Percentiles rank a stretch among this genome's conserved stretches.
Evolutionary conservation across 306 rosid species (phyloP).

Genomic region (Psophocarpus tetragonolobus): DNA sequence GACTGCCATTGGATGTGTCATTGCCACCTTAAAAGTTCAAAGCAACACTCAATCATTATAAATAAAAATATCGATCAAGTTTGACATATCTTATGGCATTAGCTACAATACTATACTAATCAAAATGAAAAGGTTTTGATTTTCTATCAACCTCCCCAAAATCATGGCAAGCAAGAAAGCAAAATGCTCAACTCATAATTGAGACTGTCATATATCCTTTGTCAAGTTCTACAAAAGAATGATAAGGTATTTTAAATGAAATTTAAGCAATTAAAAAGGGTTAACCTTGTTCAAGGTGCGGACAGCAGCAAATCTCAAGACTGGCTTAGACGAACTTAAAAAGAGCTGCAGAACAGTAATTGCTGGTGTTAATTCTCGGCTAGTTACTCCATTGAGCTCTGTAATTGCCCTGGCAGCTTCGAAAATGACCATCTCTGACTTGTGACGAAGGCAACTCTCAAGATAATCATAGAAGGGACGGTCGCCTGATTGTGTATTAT

Average conservation of each 20-base stretch:
- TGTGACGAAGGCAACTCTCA: conserved; percentile 98
- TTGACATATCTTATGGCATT: conserved; percentile 9
- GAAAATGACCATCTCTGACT: conserved; percentile 98
- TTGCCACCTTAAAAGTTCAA: conserved; percentile 83
- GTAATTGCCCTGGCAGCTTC: conserved; percentile 99
- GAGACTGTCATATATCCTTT: conserved; percentile 4
- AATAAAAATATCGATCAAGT: conserved; percentile 4
- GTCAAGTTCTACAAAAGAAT: background rate
- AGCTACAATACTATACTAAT: background rate
- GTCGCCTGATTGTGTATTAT: conserved; percentile 74
- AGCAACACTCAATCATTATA: conserved; percentile 12
- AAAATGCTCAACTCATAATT: background rate
- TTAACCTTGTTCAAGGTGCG: conserved; percentile 94
- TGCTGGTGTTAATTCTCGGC: conserved; percentile 91
- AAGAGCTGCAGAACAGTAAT: conserved; percentile 98
- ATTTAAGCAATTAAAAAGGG: conserved; percentile 14
- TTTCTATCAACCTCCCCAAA: conserved; percentile 12
- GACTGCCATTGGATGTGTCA: conserved; percentile 99
- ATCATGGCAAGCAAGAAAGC: conserved; percentile 21
- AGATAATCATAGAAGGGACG: conserved; percentile 96
- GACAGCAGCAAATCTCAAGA: conserved; percentile 97
- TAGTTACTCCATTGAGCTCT: conserved; percentile 89
- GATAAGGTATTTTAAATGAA: conserved; percentile 15
- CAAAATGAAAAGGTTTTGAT: background rate
- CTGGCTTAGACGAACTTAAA: conserved; percentile 97